Evolutionary conservation across 441 rosid species (phyloP).

Genomic region (Erysimum pusillum): DNA sequence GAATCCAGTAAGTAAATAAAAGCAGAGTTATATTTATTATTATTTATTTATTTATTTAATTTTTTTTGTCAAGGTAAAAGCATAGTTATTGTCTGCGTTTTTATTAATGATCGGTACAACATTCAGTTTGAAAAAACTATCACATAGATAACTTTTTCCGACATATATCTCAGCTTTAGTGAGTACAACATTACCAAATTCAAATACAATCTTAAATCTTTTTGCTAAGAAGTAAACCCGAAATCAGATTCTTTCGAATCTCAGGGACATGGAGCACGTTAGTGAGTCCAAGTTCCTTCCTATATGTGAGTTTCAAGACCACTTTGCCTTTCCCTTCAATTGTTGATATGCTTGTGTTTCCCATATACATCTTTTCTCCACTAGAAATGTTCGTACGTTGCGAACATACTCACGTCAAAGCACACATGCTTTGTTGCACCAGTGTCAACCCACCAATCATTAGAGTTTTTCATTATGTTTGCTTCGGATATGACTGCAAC

Average conservation of each 20-base stretch:
- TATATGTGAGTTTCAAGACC: background rate
- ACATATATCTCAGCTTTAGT: slow-evolving; percentile 17
- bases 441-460: slow-evolving; percentile 14
- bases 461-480: slow-evolving; percentile 3
- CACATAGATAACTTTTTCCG: background rate
- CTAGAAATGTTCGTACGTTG: background rate
- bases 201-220: slow-evolving; percentile 11
- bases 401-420: background rate
- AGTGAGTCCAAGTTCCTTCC: background rate
- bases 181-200: background rate
- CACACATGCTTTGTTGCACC: background rate
- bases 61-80: no score
- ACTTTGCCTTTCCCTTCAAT: background rate
- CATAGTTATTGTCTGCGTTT: background rate
- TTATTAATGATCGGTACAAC: background rate
- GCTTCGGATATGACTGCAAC: background rate
- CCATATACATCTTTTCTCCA: no score
- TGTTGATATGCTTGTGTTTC: background rate
- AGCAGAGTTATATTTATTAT: background rate
- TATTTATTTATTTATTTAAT: no score
- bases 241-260: slow-evolving; percentile 10
- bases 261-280: background rate
- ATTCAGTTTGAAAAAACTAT: slow-evolving; percentile 22
- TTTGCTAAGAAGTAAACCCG: background rate
- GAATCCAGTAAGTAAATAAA: background rate